phyloP scores from a whole-genome alignment of 305 asterid species.

The Fraxinus angustifolia region DNA sequence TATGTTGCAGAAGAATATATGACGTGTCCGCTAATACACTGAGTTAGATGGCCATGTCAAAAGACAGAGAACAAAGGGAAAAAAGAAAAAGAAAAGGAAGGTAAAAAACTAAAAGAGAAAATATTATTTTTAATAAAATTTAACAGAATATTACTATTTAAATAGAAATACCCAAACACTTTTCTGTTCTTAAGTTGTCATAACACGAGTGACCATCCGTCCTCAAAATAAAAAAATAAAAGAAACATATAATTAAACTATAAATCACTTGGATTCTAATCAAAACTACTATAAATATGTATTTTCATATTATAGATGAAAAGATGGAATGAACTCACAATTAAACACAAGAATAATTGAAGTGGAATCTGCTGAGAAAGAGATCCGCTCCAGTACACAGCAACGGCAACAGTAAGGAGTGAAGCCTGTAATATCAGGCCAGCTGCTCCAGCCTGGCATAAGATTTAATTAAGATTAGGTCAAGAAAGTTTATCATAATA shows the following conservation, averaged over 20 bases:
- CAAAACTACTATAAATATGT: neutral
- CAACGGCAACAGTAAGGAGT: conserved; percentile 73
- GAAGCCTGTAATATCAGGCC: conserved; percentile 86
- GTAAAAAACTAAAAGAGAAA: neutral
- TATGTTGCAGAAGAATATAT: neutral
- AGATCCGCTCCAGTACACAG: conserved; percentile 75
- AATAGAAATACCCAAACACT: neutral
- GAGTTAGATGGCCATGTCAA: neutral
- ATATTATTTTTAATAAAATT: neutral
- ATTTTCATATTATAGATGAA: conserved; percentile 1
- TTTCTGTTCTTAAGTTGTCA: neutral
- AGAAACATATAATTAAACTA: neutral
- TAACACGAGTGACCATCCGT: neutral
- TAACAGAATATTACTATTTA: neutral
- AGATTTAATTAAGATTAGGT: conserved; percentile 23
- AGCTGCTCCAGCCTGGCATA: conserved; percentile 88
- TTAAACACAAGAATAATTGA: conserved; percentile 63
- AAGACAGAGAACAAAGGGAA: neutral
- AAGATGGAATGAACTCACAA: conserved; percentile 56
- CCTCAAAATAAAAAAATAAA: neutral
- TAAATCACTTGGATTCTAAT: neutral
- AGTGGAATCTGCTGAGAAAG: conserved; percentile 63
- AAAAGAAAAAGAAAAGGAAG: neutral
- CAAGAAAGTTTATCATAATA: conserved; percentile 5
- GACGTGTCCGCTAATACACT: neutral